A percentile compares a stretch with the other conserved stretches of the same genome.
These are phyloP conservation scores for Posidonia oceanica DNA, from an alignment of 116 monocot species.

Conservation along the genomic window DNA sequence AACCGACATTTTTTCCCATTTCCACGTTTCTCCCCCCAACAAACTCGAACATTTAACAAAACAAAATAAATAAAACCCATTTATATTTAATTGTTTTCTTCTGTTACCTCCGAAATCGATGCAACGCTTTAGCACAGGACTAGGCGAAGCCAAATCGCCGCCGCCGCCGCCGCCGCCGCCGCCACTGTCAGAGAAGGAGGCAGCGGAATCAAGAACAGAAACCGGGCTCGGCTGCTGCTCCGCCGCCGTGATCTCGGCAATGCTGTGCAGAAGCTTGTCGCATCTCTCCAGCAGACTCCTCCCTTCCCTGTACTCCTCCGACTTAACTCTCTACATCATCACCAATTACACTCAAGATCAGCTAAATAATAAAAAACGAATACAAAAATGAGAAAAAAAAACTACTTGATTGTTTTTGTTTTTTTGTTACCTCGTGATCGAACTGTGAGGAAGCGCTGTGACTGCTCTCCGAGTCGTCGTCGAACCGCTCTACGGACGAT, in stretches of 20 bases:
- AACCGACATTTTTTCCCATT: not conserved
- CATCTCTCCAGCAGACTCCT: conserved; percentile 64
- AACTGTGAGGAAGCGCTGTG: conserved; percentile 27
- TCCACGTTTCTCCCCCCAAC: no score
- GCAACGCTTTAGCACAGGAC: conserved; percentile 26
- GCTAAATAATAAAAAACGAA: not conserved
- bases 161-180: not conserved
- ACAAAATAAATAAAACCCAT: not conserved
- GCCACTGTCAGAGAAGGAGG: conserved; percentile 10
- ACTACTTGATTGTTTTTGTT: no score
- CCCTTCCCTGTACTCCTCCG: conserved; percentile 33
- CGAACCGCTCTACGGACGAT: not conserved
- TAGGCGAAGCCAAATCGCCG: conserved; percentile 14
- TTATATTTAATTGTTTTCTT: not conserved
- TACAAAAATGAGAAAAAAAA: not conserved
- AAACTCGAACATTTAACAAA: no score
- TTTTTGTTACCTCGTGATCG: conserved; percentile 47
- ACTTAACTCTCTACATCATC: conserved; percentile 25
- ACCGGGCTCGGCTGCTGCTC: conserved; percentile 84
- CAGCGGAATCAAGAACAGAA: conserved; percentile 64
- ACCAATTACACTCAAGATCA: not conserved
- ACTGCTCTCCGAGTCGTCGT: conserved; percentile 38
- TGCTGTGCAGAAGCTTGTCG: conserved; percentile 78
- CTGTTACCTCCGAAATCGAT: conserved; percentile 45
- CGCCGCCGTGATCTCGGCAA: conserved; percentile 46